These are phyloP conservation scores for Linnemannia exigua DNA, from an alignment of 192 early-diverging fungal genomes.

Conservation along the genomic window DNA sequence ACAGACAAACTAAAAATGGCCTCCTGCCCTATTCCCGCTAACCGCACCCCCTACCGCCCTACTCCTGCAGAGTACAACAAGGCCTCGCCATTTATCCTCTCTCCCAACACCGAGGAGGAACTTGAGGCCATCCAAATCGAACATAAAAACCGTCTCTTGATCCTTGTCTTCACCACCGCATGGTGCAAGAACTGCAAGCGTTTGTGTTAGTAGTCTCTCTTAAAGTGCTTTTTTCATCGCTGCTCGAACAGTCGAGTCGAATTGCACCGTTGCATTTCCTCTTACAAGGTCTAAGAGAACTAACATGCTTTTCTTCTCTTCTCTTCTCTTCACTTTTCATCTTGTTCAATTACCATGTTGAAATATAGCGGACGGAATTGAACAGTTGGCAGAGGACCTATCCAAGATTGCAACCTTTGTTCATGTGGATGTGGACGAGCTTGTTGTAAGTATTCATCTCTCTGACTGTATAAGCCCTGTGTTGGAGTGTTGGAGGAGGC, in stretches of 20 bases:
- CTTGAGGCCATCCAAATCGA: conserved; percentile 36
- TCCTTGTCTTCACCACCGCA: conserved; percentile 47
- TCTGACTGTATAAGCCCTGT: too few relatives aligned
- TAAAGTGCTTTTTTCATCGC: neutral
- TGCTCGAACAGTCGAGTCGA: neutral
- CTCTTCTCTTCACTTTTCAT: too few relatives aligned
- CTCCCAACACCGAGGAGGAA: conserved; percentile 45
- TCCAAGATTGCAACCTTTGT: conserved; percentile 37
- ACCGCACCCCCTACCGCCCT: neutral
- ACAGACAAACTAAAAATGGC: neutral
- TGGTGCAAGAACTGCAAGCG: conserved; percentile 60
- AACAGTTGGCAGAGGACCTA: conserved; percentile 41
- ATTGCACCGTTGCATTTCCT: neutral
- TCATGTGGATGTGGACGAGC: conserved; percentile 49
- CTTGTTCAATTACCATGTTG: neutral
- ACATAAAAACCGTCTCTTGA: conserved; percentile 29
- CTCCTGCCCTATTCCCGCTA: neutral
- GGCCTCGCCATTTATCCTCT: conserved; percentile 46
- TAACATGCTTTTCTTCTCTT: neutral
- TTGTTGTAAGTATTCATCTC: conserved; percentile 26
- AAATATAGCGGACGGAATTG: conserved; percentile 27
- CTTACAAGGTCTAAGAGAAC: neutral
- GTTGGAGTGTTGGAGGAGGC: too few relatives aligned
- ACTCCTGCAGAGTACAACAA: conserved; percentile 2
- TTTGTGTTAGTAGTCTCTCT: conserved; percentile 19